Evolutionary conservation across 116 monocot species (phyloP).

Genomic region (Zostera marina): DNA sequence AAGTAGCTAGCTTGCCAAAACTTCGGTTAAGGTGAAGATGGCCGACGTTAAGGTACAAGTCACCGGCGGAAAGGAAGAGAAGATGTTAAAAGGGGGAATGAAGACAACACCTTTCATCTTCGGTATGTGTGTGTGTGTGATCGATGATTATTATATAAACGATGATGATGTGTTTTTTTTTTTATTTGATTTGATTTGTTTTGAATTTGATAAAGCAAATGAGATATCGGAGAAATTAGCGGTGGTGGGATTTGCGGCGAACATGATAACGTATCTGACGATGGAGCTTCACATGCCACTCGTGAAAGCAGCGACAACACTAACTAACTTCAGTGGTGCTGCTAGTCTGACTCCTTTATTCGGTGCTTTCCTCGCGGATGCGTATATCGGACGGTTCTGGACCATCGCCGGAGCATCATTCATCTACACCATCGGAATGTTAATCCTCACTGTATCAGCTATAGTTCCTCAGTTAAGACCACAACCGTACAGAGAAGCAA

Average conservation of each 20-base stretch:
- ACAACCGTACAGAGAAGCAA: slow-evolving; percentile 23
- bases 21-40: no score
- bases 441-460: slow-evolving; percentile 47
- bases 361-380: slow-evolving; percentile 63
- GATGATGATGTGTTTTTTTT: no score
- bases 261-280: slow-evolving; percentile 68
- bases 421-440: slow-evolving; percentile 70
- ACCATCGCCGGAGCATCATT: slow-evolving; percentile 49
- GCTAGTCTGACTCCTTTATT: slow-evolving; percentile 62
- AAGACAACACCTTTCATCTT: no score
- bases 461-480: slow-evolving; percentile 42
- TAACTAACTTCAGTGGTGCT: slow-evolving; percentile 63
- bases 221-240: slow-evolving; percentile 63
- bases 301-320: slow-evolving; percentile 57
- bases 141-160: no score
- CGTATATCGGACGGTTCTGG: slow-evolving; percentile 75
- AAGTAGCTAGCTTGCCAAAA: no score
- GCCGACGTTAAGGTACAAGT: no score
- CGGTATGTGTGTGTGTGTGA: no score
- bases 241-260: slow-evolving; percentile 52
- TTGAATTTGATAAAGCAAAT: slow-evolving; percentile 31
- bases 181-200: background rate
- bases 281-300: slow-evolving; percentile 72
- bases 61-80: no score
- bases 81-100: no score